Base-by-base conservation (phyloP, 2,329 filamentous ascomycete genomes). In the Fonsecaea monophora region DNA sequence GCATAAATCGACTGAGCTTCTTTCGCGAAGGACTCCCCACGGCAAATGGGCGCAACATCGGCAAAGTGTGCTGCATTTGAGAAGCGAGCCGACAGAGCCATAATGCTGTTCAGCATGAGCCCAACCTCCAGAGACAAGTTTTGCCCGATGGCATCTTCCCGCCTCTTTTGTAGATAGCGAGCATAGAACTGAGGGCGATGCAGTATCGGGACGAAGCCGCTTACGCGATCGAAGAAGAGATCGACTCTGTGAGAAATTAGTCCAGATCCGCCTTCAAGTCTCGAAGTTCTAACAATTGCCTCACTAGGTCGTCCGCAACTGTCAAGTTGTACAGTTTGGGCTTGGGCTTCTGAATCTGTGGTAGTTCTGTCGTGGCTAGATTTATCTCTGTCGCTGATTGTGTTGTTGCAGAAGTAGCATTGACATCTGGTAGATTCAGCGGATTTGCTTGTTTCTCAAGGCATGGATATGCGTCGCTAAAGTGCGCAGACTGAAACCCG, bases 1-100 rank as follows among this genome's bases (percentile, higher is more conserved):
- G 58, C 58, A 37, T 53, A 60, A 25, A 60, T 60, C 4, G 58
- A 53, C 35, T 60, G 40, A 10, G 58, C 58, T 37, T 60, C 30
- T 38, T 60, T 50, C 2, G 58, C 58, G 34, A 60, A 60, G 3
- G 12, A n/a, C 8, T 53, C 42, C 4, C 58, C 58, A 30, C 58
- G 30, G 6, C 25, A 21, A 21, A 10, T 53, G 5, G 58, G 58
- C 18, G 21, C 15, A 34, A 37, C 21, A 32, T 42, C 5, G 5
- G 34, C 40, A 21, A 60, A 38, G 15, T 35, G 13, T 40, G 58
- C 40, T 2, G 42, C 32, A 15, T 37, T 32, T 18, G 58, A 50
- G 35, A 60, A 60, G n/a, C 58, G 40, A 18, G 58, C 58, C 3
- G 58, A 53, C 12, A 60, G n/a, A 34, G 30, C 18, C 58, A 60